Percentiles rank a stretch among this genome's conserved stretches.
Conservation (phyloP, 1,284 basidiomycete genomes). For the Athelia sp. region DNA sequence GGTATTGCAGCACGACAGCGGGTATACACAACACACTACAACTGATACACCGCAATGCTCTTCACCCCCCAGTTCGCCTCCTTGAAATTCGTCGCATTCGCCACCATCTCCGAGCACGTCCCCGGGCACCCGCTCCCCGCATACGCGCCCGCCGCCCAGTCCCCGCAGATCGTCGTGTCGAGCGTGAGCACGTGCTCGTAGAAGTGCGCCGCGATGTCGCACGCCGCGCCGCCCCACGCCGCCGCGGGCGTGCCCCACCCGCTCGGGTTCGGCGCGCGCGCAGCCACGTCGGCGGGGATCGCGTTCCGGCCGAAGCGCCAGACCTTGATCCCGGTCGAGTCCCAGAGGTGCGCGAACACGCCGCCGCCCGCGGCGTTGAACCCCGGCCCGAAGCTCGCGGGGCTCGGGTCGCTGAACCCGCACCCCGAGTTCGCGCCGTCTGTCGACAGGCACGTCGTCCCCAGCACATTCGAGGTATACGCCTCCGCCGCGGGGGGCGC, state of each 20-base stretch:
- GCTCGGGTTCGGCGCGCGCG: constrained; percentile 51
- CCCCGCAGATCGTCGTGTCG: constrained; percentile 59
- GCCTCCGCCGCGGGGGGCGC: constrained; percentile 13
- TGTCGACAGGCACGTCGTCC: constrained; percentile 44
- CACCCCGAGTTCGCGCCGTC: constrained; percentile 60
- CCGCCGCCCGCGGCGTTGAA: constrained; percentile 72
- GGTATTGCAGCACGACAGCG: no score
- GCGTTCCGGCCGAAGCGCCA: constrained; percentile 70
- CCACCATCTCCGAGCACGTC: constrained; percentile 62
- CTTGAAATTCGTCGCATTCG: constrained; percentile 59
- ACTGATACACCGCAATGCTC: constrained; percentile 33
- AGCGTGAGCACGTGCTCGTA: constrained; percentile 63
- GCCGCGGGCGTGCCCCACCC: constrained; percentile 69
- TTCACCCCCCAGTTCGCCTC: constrained; percentile 59
- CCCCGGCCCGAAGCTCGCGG: constrained; percentile 57
- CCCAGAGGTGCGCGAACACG: constrained; percentile 73
- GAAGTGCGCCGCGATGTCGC: constrained; percentile 68
- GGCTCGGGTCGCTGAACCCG: constrained; percentile 48
- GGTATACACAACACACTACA: background rate
- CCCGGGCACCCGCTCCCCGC: constrained; percentile 56
- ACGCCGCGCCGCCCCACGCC: constrained; percentile 54
- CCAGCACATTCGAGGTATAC: constrained; percentile 28
- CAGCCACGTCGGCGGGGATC: constrained; percentile 68
- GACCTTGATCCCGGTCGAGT: constrained; percentile 61
- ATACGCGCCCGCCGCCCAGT: constrained; percentile 60